Evolutionary conservation across 2,329 filamentous ascomycete genomes (phyloP), one percentile per base, ranked within the genome.

Genomic region (Pestalotiopsis fici): DNA sequence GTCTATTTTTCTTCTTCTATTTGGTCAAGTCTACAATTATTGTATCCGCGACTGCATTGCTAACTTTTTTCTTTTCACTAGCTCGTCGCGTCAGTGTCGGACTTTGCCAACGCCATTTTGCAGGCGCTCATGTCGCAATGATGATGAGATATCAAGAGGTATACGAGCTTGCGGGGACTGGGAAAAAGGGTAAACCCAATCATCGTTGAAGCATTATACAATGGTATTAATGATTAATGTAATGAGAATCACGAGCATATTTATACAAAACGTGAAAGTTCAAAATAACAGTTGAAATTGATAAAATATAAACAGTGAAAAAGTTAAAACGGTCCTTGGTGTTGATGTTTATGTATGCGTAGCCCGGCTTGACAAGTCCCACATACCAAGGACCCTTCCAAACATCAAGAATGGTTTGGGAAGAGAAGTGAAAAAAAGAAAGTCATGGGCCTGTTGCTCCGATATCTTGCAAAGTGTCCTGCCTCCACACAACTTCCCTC

Each of bases 31-130:
- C n/a, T n/a, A n/a, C n/a, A n/a, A n/a, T n/a, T n/a, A n/a, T n/a
- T n/a, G n/a, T n/a, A n/a, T n/a, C n/a, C n/a, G n/a, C n/a, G n/a
- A n/a, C n/a, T n/a, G 3, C 37, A 3, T 3, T 59, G 25, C 31
- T 55, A 13, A 43, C 27, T 18, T 31, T 55, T 31, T 43, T 15
- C 12, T 39, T 27, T 23, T 9, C 25, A 15, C 12, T 35, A 76
- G 75, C 71, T 76, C 25, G 71, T 76, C 15, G 75, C 74, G 21
- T 74, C 75, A 3, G 61, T 73, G 3, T 77, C 74, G 9, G 75
- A 77, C 47, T 74, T 77, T 39, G 59, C 76, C 62, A 76, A 74
- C 47, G 73, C 74, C 25, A 65, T 76, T 47, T 71, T 77, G 3
- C 69, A 75, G 43, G 73, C 75, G 28, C 69, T 77, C 39, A 60